Evolutionary conservation across 306 rosid genomes (phyloP).

Genomic region (Trifolium pratense): DNA sequence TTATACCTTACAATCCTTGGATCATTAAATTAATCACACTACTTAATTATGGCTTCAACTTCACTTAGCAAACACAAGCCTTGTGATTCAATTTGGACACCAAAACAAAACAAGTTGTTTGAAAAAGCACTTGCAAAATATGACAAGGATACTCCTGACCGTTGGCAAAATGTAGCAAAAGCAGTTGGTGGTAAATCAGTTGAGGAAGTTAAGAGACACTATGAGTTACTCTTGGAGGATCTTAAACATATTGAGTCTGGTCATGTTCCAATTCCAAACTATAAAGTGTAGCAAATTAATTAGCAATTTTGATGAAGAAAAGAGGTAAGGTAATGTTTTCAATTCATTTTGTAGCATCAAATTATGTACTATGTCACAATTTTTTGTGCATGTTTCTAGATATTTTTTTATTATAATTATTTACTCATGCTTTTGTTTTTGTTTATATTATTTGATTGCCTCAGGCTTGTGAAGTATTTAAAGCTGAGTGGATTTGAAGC

Average conservation of each 20-base stretch:
- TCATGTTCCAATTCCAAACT: conserved; percentile 58
- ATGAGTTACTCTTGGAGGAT: conserved; percentile 60
- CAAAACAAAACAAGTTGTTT: conserved; percentile 60
- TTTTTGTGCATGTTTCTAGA: background rate
- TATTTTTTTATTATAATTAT: no score
- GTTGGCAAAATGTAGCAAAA: conserved; percentile 63
- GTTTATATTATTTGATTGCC: background rate
- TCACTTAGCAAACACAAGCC: conserved; percentile 43
- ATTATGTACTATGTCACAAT: no score
- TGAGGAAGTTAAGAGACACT: conserved; percentile 58
- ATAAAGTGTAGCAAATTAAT: conserved; percentile 19
- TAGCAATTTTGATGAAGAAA: background rate
- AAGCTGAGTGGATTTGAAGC: conserved; percentile 3
- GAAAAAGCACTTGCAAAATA: conserved; percentile 63
- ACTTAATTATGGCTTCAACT: conserved; percentile 35
- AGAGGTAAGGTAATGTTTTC: background rate
- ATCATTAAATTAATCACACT: background rate
- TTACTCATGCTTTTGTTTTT: background rate
- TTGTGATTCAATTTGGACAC: conserved; percentile 51
- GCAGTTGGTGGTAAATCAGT: conserved; percentile 57
- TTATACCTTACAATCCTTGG: background rate
- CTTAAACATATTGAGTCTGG: conserved; percentile 61
- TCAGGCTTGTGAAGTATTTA: background rate
- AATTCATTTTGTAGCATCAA: background rate
- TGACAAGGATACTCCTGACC: conserved; percentile 59